These are phyloP conservation scores for Diplosphaera chodatii DNA, from an alignment of 139 green algal species.

Conservation along the genomic window DNA sequence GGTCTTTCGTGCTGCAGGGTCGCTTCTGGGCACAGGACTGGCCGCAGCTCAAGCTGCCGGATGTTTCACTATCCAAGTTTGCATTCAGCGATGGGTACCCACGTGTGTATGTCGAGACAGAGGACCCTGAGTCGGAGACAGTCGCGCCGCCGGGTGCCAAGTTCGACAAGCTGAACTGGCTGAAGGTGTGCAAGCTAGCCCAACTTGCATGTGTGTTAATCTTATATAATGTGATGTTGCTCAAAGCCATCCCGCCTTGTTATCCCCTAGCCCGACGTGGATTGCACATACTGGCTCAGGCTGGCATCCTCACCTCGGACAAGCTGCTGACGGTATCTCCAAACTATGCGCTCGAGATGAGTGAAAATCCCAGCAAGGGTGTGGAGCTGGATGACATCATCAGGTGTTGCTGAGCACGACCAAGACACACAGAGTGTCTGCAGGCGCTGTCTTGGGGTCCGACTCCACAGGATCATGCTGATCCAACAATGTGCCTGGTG, in stretches of 20 bases:
- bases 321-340: conserved; percentile 93
- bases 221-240: too few relatives aligned
- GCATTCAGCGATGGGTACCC: conserved; percentile 80
- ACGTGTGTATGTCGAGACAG: conserved; percentile 61
- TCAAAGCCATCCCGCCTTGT: too few relatives aligned
- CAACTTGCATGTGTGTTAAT: too few relatives aligned
- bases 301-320: conserved; percentile 80
- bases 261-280: too few relatives aligned
- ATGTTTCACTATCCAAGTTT: conserved; percentile 47
- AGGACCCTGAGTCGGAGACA: conserved; percentile 17
- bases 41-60: conserved; percentile 67
- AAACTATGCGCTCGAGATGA: conserved; percentile 95
- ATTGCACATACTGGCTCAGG: too few relatives aligned
- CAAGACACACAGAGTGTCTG: too few relatives aligned
- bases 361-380: conserved; percentile 57
- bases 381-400: conserved; percentile 84
- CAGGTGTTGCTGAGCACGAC: conserved; percentile 16
- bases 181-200: conserved; percentile 50
- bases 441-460: too few relatives aligned
- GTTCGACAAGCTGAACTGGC: conserved; percentile 95
- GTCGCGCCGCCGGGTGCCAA: conserved; percentile 18
- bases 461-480: too few relatives aligned
- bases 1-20: conserved; percentile 38
- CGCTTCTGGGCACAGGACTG: conserved; percentile 85
- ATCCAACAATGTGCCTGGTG: neutral